phyloP scores from a whole-genome alignment of 2,329 filamentous ascomycete species.

The Nemania diffusa region DNA sequence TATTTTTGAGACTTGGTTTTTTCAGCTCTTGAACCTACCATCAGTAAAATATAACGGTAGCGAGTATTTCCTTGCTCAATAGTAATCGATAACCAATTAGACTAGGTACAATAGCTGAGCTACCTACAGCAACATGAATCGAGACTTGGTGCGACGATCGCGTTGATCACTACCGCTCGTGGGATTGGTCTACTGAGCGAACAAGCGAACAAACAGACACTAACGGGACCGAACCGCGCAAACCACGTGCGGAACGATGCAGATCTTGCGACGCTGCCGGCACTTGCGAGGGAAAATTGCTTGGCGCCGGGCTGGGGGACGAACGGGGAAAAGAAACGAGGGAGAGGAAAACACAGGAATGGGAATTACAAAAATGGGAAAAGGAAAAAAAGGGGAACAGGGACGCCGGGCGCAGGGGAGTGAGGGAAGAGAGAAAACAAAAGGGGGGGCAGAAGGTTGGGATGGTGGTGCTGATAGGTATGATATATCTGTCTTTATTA shows the following conservation, averaged over 20 bases:
- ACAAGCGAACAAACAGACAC: neutral
- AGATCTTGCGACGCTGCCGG: conserved; percentile 20
- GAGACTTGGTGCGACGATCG: conserved; percentile 26
- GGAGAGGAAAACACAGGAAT: neutral
- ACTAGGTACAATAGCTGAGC: neutral
- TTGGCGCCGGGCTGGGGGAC: neutral
- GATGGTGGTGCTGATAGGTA: too few relatives aligned
- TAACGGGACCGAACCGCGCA: neutral
- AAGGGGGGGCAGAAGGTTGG: neutral
- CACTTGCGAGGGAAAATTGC: neutral
- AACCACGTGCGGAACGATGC: conserved; percentile 29
- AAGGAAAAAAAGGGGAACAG: neutral
- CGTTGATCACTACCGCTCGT: conserved; percentile 32
- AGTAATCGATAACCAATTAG: neutral
- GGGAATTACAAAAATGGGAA: neutral
- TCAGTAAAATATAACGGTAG: neutral
- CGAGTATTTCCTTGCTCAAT: neutral
- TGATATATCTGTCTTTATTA: too few relatives aligned
- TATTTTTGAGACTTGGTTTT: neutral
- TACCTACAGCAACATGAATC: neutral
- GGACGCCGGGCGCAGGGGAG: neutral
- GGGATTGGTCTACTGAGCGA: conserved; percentile 6
- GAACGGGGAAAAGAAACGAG: neutral
- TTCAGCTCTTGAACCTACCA: neutral
- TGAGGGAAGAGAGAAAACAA: neutral